These are phyloP conservation scores for Dittrichia graveolens DNA, from an alignment of 129 eudicot species.

Conservation along the genomic window DNA sequence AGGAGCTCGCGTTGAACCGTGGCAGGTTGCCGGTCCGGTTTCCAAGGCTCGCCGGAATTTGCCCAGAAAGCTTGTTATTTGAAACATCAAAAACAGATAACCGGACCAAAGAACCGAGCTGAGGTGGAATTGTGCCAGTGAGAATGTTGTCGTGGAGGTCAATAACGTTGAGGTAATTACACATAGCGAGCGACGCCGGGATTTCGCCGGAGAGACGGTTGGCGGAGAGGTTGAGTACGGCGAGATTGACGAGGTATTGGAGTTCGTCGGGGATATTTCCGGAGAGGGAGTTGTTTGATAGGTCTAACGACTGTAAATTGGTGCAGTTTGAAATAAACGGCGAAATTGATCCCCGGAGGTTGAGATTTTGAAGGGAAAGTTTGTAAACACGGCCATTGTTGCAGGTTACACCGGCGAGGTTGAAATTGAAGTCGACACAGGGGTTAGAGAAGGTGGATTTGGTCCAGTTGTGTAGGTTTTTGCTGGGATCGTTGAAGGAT, in stretches of 20 bases:
- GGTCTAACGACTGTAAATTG: constrained; percentile 75
- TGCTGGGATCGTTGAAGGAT: constrained; percentile 57
- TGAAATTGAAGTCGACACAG: constrained; percentile 59
- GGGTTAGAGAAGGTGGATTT: constrained; percentile 60
- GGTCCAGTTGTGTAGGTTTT: constrained; percentile 68
- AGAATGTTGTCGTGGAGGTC: constrained; percentile 65
- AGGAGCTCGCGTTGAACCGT: constrained; percentile 68
- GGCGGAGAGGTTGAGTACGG: constrained; percentile 70
- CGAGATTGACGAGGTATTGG: constrained; percentile 53
- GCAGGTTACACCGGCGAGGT: constrained; percentile 72
- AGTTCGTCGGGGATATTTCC: constrained; percentile 68
- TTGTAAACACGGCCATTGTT: constrained; percentile 84
- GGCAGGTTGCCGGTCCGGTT: constrained; percentile 64
- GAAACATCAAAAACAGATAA: constrained; percentile 69
- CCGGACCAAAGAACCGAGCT: constrained; percentile 54
- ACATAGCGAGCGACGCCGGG: constrained; percentile 58
- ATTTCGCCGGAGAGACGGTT: constrained; percentile 60
- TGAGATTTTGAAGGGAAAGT: constrained; percentile 64
- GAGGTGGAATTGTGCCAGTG: constrained; percentile 63
- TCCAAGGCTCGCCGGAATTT: constrained; percentile 60
- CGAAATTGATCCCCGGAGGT: constrained; percentile 63
- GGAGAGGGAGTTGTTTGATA: constrained; percentile 65
- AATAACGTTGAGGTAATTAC: constrained; percentile 72
- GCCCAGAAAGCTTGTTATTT: constrained; percentile 51
- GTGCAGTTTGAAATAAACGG: constrained; percentile 68